These are phyloP conservation scores for Exophiala bonariae DNA, from an alignment of 2,329 filamentous ascomycete species.

Conservation along the genomic window DNA sequence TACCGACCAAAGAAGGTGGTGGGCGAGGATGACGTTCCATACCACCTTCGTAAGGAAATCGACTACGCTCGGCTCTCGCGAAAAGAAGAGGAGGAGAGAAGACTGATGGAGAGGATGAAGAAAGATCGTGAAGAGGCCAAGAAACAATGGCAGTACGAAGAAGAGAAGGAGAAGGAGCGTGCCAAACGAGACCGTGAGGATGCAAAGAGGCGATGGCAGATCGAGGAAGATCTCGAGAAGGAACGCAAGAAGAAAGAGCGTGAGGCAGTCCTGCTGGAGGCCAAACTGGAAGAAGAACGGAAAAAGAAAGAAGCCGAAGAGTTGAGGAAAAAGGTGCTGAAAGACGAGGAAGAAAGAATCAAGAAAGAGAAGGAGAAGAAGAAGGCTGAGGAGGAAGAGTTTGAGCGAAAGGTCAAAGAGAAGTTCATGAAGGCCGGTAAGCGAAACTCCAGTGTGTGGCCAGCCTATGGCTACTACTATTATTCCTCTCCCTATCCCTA, in stretches of 20 bases:
- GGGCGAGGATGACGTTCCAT: slow-evolving; percentile 27
- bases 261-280: slow-evolving; percentile 26
- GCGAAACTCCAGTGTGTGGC: neutral
- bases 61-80: slow-evolving; percentile 23
- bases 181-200: slow-evolving; percentile 30
- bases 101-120: slow-evolving; percentile 45
- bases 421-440: slow-evolving; percentile 34
- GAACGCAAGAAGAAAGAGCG: slow-evolving; percentile 32
- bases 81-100: slow-evolving; percentile 47
- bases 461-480: neutral
- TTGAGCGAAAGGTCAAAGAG: slow-evolving; percentile 37
- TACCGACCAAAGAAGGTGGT: slow-evolving; percentile 35
- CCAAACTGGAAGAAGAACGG: slow-evolving; percentile 28
- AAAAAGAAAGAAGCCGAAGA: slow-evolving; percentile 28
- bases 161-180: slow-evolving; percentile 35
- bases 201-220: slow-evolving; percentile 19
- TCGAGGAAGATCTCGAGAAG: slow-evolving; percentile 29
- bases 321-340: slow-evolving; percentile 26
- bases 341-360: slow-evolving; percentile 36
- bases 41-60: slow-evolving; percentile 31
- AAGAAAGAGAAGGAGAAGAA: slow-evolving; percentile 50
- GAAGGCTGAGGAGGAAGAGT: slow-evolving; percentile 54
- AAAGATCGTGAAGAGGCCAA: slow-evolving; percentile 29
- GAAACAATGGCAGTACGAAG: slow-evolving; percentile 48
- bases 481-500: neutral